A percentile compares a stretch with the other conserved stretches of the same genome.
phyloP scores from a whole-genome alignment of 1,139 yeast species.

The Eremothecium cymbalariae region DNA sequence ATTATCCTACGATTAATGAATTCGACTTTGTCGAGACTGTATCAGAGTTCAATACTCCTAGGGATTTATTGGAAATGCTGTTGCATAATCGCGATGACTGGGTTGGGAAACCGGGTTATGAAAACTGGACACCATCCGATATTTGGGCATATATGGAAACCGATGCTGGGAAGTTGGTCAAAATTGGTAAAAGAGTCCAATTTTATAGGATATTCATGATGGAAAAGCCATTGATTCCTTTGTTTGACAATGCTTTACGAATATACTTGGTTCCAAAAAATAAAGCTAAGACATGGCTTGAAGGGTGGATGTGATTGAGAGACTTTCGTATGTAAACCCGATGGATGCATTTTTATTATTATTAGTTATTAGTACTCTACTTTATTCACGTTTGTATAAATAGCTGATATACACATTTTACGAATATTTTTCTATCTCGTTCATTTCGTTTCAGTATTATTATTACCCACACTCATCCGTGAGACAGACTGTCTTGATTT shows the following conservation, averaged over 20 bases:
- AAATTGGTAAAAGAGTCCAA: conserved; percentile 71
- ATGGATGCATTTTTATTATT: too few species aligned
- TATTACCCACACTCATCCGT: conserved; percentile 11
- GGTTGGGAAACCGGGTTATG: conserved; percentile 58
- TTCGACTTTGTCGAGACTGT: conserved; percentile 74
- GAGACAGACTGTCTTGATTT: conserved; percentile 57
- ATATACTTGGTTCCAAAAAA: conserved; percentile 73
- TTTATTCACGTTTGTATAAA: too few species aligned
- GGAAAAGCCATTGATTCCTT: conserved; percentile 59
- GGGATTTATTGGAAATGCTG: conserved; percentile 47
- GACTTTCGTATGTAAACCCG: too few species aligned
- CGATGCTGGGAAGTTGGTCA: conserved; percentile 71
- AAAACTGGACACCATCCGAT: conserved; percentile 48
- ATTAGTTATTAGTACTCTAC: too few species aligned
- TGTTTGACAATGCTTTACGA: conserved; percentile 68
- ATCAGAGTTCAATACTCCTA: conserved; percentile 59
- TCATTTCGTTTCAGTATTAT: conserved; percentile 1
- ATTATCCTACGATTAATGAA: conserved; percentile 80
- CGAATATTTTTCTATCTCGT: too few species aligned
- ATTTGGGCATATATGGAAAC: conserved; percentile 80
- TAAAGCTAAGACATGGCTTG: conserved; percentile 57
- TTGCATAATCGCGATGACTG: conserved; percentile 63
- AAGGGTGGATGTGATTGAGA: too few species aligned
- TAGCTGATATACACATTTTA: too few species aligned
- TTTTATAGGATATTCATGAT: conserved; percentile 57